Evolutionary conservation across 2,329 filamentous ascomycete species (phyloP), one percentile per base, ranked within the genome.

Genomic region (Albifimbria verrucaria): DNA sequence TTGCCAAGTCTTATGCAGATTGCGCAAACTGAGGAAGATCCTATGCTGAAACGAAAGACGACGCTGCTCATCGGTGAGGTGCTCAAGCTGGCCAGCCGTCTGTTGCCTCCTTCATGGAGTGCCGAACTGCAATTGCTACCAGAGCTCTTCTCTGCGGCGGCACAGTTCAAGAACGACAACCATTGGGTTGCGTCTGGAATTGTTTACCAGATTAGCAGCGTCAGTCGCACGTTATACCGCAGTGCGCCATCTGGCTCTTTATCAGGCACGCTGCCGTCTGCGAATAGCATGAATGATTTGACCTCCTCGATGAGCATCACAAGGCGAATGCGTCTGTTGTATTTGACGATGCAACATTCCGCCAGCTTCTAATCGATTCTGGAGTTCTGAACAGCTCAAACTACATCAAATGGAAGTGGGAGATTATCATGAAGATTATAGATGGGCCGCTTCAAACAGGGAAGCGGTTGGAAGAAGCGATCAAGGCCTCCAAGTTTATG

Each of bases 351-450:
- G 78, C 80, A 10, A 82, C 82, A 1, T 87, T 87, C 61, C 79
- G 85, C 20, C 83, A 87, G 63, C 71, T 87, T 3, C 65, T 87
- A 24, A 75, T 92, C 18, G 89, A 97, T 55, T 94, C 90, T 4
- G 86, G 91, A 51, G 91, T 99, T 2, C 76, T 97, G 45, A 90
- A 88, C 57, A 94, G 90, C 55, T 91, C 91, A 56, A 97, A 96
- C 61, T 96, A 89, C 64, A 79, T 85, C 39, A 99, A 99, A 68
- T 99, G 94, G 94, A 93, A 96, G 66, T 99, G 95, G 94, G 91
- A 96, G 56, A 77, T 96, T 36, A 92, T 99, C 42, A 81, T 92
- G 54, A 89, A 87, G 62, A 86, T 97, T 50, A 92, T 99, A 32
- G 93, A 97, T 66, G 95, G 94, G 0, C 94, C 95, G 1, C 73